Conservation (phyloP, 192 early-diverging fungal species). For the Thamnidium elegans region DNA sequence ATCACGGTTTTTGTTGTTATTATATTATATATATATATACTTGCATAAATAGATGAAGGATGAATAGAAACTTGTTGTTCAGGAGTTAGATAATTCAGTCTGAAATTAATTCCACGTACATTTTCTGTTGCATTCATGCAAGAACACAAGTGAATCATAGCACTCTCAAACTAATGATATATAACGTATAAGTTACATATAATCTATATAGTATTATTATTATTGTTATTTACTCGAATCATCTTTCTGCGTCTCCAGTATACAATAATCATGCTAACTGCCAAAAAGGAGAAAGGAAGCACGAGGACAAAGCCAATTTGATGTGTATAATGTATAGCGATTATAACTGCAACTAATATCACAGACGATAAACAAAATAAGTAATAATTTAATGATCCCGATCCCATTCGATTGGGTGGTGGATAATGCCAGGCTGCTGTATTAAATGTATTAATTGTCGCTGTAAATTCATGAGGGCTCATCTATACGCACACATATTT, state of each 20-base stretch:
- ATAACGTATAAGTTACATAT: background rate
- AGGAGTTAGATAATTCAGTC: conserved; percentile 21
- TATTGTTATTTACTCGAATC: conserved; percentile 15
- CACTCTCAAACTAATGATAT: conserved; percentile 25
- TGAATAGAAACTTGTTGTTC: background rate
- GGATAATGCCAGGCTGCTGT: conserved; percentile 20
- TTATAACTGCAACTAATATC: conserved; percentile 14
- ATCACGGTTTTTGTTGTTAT: too few relatives aligned
- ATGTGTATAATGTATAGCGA: conserved; percentile 22
- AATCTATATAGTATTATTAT: background rate
- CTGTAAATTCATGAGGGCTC: conserved; percentile 22
- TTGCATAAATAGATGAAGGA: conserved; percentile 10
- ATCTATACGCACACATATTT: conserved; percentile 13
- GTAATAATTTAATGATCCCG: conserved; percentile 11
- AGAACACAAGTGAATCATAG: conserved; percentile 28
- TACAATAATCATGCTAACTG: conserved; percentile 1
- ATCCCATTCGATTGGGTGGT: conserved; percentile 11
- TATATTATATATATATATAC: background rate
- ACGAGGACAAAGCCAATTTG: conserved; percentile 11
- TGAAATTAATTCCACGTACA: conserved; percentile 32
- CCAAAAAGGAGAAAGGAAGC: conserved; percentile 17
- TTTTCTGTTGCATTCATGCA: conserved; percentile 38
- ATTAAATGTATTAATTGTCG: conserved; percentile 25
- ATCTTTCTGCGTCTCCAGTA: conserved; percentile 16
- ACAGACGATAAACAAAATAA: background rate